Evolutionary conservation across 805 yeast genomes (phyloP).

Genomic region (Myxozyma geophila): DNA sequence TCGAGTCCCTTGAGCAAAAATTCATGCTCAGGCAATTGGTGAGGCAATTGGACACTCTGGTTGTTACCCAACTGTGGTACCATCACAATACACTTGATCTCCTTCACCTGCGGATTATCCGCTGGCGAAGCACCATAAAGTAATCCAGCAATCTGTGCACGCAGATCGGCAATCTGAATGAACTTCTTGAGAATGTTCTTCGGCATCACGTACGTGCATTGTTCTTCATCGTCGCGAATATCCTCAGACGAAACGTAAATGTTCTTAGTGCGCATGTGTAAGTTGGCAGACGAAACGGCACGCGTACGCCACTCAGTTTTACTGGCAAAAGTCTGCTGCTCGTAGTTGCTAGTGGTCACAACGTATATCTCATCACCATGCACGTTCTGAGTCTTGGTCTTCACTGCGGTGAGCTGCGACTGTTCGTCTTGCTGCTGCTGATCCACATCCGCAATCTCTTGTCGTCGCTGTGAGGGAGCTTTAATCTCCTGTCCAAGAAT

Average conservation of each 20-base stretch:
- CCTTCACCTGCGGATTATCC: constrained; percentile 75
- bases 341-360: constrained; percentile 88
- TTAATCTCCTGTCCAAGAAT: constrained; percentile 91
- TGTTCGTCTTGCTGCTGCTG: constrained; percentile 50
- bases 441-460: constrained; percentile 74
- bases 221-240: constrained; percentile 54
- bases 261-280: constrained; percentile 75
- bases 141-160: constrained; percentile 81
- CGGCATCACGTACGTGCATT: constrained; percentile 77
- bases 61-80: constrained; percentile 87
- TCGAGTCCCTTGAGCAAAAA: constrained; percentile 61
- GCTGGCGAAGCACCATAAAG: constrained; percentile 79
- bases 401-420: constrained; percentile 69
- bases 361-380: constrained; percentile 97
- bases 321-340: constrained; percentile 79
- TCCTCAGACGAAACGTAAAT: constrained; percentile 74
- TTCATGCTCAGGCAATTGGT: constrained; percentile 48
- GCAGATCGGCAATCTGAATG: constrained; percentile 76
- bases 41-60: constrained; percentile 66
- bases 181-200: constrained; percentile 77
- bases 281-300: constrained; percentile 75
- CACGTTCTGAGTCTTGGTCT: constrained; percentile 81
- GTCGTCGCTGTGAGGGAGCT: constrained; percentile 87
- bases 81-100: constrained; percentile 71
- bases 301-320: constrained; percentile 89